These are phyloP conservation scores for Vitis amurensis DNA, from an alignment of 164 flowering plant species.

Conservation along the genomic window DNA sequence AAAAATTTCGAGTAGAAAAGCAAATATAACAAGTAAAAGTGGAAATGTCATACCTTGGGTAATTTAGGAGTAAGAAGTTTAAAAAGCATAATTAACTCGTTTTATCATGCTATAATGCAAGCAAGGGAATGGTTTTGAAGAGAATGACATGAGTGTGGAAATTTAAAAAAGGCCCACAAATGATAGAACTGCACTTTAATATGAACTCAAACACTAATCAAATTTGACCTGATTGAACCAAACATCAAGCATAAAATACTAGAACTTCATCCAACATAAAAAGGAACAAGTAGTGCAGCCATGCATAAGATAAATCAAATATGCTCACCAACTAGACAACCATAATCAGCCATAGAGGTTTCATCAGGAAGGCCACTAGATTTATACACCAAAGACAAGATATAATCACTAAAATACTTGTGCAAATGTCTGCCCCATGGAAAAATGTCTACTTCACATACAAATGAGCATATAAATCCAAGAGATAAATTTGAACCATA, in stretches of 20 bases:
- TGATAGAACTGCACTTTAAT: neutral
- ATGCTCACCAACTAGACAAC: neutral
- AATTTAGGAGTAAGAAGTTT: neutral
- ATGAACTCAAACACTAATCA: too few species aligned
- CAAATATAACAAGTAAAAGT: neutral
- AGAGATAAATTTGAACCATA: too few species aligned
- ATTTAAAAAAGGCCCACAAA: neutral
- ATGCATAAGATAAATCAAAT: neutral
- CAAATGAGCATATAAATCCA: too few species aligned
- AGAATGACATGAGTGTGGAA: neutral
- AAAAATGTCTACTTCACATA: too few species aligned
- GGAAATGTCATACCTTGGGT: conserved; percentile 4
- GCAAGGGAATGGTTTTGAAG: neutral
- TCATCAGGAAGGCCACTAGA: neutral
- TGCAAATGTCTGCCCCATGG: too few species aligned
- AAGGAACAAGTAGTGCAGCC: neutral
- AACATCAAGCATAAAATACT: too few species aligned
- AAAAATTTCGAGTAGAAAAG: conserved; percentile 7
- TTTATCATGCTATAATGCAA: neutral
- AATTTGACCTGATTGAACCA: too few species aligned
- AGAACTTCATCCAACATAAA: too few species aligned
- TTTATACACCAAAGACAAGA: neutral
- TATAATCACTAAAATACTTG: too few species aligned
- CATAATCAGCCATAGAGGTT: neutral
- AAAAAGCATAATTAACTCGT: neutral